phyloP scores from a whole-genome alignment of 352 stramenopile genomes.

The Globisporangium cylindrosporum region DNA sequence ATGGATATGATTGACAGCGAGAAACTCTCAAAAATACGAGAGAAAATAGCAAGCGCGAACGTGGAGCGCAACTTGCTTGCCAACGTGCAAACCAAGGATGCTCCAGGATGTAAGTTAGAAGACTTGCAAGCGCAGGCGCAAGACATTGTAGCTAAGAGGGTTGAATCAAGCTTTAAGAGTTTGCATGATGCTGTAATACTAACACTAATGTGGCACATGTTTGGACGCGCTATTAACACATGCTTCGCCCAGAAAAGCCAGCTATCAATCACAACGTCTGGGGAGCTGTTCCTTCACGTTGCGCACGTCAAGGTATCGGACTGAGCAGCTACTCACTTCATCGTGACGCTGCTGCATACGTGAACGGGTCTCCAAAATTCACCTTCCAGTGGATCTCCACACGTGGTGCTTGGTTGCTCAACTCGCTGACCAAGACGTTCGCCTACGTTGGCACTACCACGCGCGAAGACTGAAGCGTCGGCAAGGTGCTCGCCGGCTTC shows the following conservation, averaged over 20 bases:
- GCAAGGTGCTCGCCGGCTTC: neutral
- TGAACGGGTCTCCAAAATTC: neutral
- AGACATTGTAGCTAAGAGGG: neutral
- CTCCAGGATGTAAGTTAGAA: conserved; percentile 18
- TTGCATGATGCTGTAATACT: conserved; percentile 21
- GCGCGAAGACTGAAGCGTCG: conserved; percentile 6
- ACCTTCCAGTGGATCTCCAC: conserved; percentile 12
- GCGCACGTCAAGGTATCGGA: conserved; percentile 8
- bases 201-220: conserved; percentile 21
- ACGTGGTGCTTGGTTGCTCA: conserved; percentile 12
- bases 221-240: conserved; percentile 20
- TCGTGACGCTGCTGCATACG: neutral
- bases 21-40: conserved; percentile 18
- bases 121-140: conserved; percentile 17
- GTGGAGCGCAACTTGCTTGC: conserved; percentile 20
- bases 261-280: conserved; percentile 11
- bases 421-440: conserved; percentile 11
- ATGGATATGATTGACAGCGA: conserved; percentile 13
- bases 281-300: conserved; percentile 18
- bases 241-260: conserved; percentile 22
- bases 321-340: conserved; percentile 3
- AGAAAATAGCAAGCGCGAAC: conserved; percentile 22
- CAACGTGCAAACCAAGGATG: conserved; percentile 20
- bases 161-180: neutral
- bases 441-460: conserved; percentile 8